Evolutionary conservation across 805 yeast genomes (phyloP).

Genomic region (Kregervanrija fluxuum): DNA sequence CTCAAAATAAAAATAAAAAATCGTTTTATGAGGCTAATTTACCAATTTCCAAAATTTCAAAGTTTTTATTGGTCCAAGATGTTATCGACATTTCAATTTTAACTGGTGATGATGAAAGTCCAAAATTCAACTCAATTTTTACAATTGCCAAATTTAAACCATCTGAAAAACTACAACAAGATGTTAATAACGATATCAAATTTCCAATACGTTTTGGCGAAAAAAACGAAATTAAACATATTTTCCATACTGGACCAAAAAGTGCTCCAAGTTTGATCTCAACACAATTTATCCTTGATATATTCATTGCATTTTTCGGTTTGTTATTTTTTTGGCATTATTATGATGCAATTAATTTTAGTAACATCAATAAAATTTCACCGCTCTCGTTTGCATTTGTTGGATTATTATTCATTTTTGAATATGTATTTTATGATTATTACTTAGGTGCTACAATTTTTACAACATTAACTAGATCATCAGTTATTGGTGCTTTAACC

Average conservation of each 20-base stretch:
- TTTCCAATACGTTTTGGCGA: slow-evolving; percentile 36
- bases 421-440: slow-evolving; percentile 48
- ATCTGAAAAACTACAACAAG: slow-evolving; percentile 8
- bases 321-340: slow-evolving; percentile 38
- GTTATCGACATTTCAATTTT: slow-evolving; percentile 18
- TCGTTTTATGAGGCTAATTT: slow-evolving; percentile 6
- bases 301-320: slow-evolving; percentile 33
- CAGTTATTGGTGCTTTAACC: slow-evolving; percentile 45
- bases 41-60: slow-evolving; percentile 19
- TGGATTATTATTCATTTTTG: slow-evolving; percentile 41
- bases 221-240: slow-evolving; percentile 56
- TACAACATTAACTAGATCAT: slow-evolving; percentile 41
- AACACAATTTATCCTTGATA: slow-evolving; percentile 38
- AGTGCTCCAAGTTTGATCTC: slow-evolving; percentile 49
- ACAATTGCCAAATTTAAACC: slow-evolving; percentile 17
- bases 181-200: slow-evolving; percentile 3
- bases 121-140: slow-evolving; percentile 9
- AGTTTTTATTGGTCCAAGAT: slow-evolving; percentile 14
- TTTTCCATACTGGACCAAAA: slow-evolving; percentile 47
- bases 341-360: slow-evolving; percentile 30
- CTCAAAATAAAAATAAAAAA: slow-evolving; percentile 1
- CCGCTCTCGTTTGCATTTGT: slow-evolving; percentile 29
- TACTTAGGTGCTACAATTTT: slow-evolving; percentile 56
- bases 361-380: slow-evolving; percentile 31
- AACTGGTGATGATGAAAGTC: slow-evolving; percentile 21